phyloP scores from a whole-genome alignment of 2,329 filamentous ascomycete genomes.

The Dryadomyces quercus-mongolicae region DNA sequence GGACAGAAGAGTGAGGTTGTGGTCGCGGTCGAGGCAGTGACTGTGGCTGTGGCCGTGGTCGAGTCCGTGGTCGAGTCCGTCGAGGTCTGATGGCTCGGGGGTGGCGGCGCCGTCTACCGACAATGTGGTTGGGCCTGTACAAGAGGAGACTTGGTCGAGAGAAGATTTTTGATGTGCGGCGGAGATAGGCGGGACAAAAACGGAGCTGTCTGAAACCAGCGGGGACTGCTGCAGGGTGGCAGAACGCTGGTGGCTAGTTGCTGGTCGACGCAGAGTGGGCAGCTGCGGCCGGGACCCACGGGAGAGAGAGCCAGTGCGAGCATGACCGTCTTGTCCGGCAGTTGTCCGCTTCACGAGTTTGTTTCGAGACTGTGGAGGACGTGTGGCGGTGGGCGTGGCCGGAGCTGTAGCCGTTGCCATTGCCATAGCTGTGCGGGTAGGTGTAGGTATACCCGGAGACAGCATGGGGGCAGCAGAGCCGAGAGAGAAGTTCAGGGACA shows the following conservation, averaged over 20 bases:
- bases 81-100: neutral
- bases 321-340: conserved; percentile 33
- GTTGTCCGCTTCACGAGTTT: conserved; percentile 66
- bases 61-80: neutral
- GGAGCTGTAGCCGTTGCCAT: too few species aligned
- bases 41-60: too few species aligned
- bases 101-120: neutral
- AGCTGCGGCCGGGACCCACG: conserved; percentile 48
- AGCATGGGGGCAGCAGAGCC: conserved; percentile 55
- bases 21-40: neutral
- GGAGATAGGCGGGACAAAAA: conserved; percentile 9
- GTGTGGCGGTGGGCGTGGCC: too few species aligned
- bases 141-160: conserved; percentile 18
- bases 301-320: conserved; percentile 23
- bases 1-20: neutral
- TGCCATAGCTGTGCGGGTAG: too few species aligned
- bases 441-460: conserved; percentile 17
- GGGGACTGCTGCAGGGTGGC: conserved; percentile 50
- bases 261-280: conserved; percentile 56
- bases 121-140: conserved; percentile 12
- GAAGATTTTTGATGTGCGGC: conserved; percentile 17
- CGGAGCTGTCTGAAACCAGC: conserved; percentile 5
- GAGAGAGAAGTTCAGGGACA: conserved; percentile 53
- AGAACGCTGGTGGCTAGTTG: conserved; percentile 68
- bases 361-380: conserved; percentile 42